These are phyloP conservation scores for Thalassiosira exigua DNA, from an alignment of 352 stramenopile species.

Conservation along the genomic window DNA sequence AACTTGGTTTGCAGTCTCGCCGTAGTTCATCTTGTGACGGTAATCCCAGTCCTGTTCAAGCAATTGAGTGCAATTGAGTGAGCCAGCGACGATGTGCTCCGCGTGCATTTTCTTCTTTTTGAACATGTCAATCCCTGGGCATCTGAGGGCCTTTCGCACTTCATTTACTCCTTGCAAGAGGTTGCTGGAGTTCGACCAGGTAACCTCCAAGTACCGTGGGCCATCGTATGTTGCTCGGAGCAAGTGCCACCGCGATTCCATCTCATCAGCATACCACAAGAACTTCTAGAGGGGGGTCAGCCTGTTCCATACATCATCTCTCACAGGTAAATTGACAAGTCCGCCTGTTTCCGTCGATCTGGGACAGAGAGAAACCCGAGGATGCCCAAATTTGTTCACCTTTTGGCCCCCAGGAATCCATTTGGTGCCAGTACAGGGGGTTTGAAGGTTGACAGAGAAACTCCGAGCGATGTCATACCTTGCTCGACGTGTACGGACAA, in stretches of 20 bases:
- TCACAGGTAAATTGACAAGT: conserved; percentile 5
- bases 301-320: conserved; percentile 15
- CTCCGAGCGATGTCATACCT: conserved; percentile 28
- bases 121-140: too few species aligned
- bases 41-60: conserved; percentile 8
- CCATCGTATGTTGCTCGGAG: background rate
- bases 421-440: background rate
- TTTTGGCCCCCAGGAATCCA: too few species aligned
- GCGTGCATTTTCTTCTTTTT: too few species aligned
- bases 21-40: conserved; percentile 15
- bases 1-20: background rate
- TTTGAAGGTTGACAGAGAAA: background rate
- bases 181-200: conserved; percentile 7
- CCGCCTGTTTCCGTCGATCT: conserved; percentile 8
- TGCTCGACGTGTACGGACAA: conserved; percentile 17
- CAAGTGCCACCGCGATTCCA: conserved; percentile 27
- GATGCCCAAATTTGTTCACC: conserved; percentile 14
- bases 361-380: conserved; percentile 6
- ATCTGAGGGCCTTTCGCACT: too few species aligned
- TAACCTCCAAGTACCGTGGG: conserved; percentile 16
- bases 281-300: conserved; percentile 21
- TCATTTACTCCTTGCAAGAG: too few species aligned
- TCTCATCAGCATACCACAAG: conserved; percentile 37
- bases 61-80: conserved; percentile 11
- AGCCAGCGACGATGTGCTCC: too few species aligned